Base-by-base conservation (phyloP, 2,329 filamentous ascomycete species). In the Epichloe gansuensis region DNA sequence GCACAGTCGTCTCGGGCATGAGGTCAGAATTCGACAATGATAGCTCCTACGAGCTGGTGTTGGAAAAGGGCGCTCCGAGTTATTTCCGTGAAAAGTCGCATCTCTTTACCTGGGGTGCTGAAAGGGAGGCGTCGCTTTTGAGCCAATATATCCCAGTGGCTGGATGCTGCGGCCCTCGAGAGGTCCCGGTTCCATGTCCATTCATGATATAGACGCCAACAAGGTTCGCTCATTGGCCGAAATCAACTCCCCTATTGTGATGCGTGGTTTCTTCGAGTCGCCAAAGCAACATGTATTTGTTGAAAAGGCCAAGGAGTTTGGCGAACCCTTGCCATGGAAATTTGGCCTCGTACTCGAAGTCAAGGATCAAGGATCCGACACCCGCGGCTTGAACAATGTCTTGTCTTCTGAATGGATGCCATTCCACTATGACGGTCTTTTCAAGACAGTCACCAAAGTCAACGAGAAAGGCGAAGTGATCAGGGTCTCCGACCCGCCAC, bases 371-470 rank as follows among this genome's bases (percentile, higher is more conserved):
- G 74, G 73, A 0, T 61, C 63, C 1, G 67, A 74, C 5, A 68
- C 69, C 0, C 63, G 67, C 11, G 69, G 72, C 0, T 62, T 73
- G 21, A 80, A 79, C 56, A 79, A 78, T 42, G 75, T 80, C 3
- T 66, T 77, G 2, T 31, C 74, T 0, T 68, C 71, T 2, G 76
- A 79, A 54, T 72, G 73, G 55, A 78, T 80, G 76, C 77, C 78
- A 0, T 77, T 78, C 61, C 77, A 81, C 56, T 81, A 72, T 39
- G 77, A 81, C 48, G 78, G 77, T 0, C 63, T 80, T 31, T 81
- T 80, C 67, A 80, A 79, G 58, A 74, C 75, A 0, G 67, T 69
- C 9, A 73, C 73, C 50, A 60, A 67, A 21, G 61, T 53, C 0
- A 63, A 71, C 2, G 64, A 66, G 2, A 61, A 69, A 1, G 74